Percentiles rank a stretch among this genome's conserved stretches.
Evolutionary conservation across 371 early-diverging fungal species (phyloP).

Genomic region (Gilbertella persicaria): DNA sequence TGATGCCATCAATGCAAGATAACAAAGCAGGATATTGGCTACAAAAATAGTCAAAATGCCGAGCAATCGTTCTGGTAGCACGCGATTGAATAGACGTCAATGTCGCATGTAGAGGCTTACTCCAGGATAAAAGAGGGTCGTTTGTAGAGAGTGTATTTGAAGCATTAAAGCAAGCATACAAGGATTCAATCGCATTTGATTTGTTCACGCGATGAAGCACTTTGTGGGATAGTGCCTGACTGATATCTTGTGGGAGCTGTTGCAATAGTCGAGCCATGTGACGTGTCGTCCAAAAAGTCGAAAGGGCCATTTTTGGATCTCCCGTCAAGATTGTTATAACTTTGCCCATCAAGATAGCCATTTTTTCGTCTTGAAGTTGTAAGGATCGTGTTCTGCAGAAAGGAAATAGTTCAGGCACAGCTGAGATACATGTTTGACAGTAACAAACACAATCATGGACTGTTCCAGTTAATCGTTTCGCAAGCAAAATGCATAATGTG

Average conservation of each 20-base stretch:
- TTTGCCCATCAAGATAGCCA: conserved; percentile 23
- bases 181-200: conserved; percentile 35
- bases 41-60: conserved; percentile 37
- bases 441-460: conserved; percentile 30
- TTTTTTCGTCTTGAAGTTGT: conserved; percentile 21
- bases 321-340: conserved; percentile 22
- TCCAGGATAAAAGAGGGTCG: conserved; percentile 28
- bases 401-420: conserved; percentile 22
- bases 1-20: conserved; percentile 48
- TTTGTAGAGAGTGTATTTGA: conserved; percentile 17
- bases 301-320: conserved; percentile 31
- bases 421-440: conserved; percentile 21
- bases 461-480: conserved; percentile 11
- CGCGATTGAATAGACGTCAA: conserved; percentile 26
- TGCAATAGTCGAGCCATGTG: conserved; percentile 28
- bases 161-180: conserved; percentile 30
- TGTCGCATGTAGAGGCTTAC: conserved; percentile 25
- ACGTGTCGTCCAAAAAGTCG: conserved; percentile 30
- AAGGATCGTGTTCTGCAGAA: conserved; percentile 19
- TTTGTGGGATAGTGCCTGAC: conserved; percentile 26
- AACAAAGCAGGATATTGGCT: conserved; percentile 40
- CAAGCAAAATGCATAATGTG: conserved; percentile 15
- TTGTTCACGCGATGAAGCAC: conserved; percentile 33
- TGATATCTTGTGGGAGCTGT: conserved; percentile 23
- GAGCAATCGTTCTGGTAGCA: conserved; percentile 31